Evolutionary conservation across 805 yeast genomes (phyloP).

Genomic region (Zygoascus bituminiphila): DNA sequence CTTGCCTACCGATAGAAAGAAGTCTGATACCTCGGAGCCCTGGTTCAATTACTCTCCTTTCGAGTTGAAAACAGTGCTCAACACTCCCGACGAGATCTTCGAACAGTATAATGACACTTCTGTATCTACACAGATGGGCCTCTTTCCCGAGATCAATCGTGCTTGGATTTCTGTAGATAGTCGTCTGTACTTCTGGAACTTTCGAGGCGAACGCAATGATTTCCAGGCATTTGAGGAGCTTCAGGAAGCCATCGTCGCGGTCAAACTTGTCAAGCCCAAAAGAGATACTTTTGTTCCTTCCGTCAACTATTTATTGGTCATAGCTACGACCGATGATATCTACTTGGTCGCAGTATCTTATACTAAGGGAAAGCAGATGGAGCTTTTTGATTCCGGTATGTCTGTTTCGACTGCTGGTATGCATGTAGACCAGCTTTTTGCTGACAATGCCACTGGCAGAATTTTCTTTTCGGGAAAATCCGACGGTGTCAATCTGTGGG

Average conservation of each 20-base stretch:
- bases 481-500: constrained; percentile 77
- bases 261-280: constrained; percentile 73
- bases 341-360: constrained; percentile 68
- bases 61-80: constrained; percentile 27
- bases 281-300: constrained; percentile 69
- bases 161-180: constrained; percentile 84
- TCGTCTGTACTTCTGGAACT: constrained; percentile 79
- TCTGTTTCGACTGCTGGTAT: constrained; percentile 73
- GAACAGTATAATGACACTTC: constrained; percentile 60
- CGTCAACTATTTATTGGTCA: constrained; percentile 62
- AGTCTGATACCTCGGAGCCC: neutral
- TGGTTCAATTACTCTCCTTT: constrained; percentile 9
- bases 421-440: constrained; percentile 53
- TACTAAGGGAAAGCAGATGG: constrained; percentile 35
- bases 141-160: constrained; percentile 69
- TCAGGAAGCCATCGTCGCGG: constrained; percentile 66
- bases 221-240: constrained; percentile 78
- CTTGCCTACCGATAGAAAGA: neutral
- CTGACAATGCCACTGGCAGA: constrained; percentile 59
- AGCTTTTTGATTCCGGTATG: constrained; percentile 76
- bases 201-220: constrained; percentile 42
- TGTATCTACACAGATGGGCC: constrained; percentile 67
- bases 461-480: constrained; percentile 77
- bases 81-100: constrained; percentile 73
- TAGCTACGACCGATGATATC: constrained; percentile 74